Conservation (phyloP, 148 eudicot genomes). For the Chenopodium formosanum region DNA sequence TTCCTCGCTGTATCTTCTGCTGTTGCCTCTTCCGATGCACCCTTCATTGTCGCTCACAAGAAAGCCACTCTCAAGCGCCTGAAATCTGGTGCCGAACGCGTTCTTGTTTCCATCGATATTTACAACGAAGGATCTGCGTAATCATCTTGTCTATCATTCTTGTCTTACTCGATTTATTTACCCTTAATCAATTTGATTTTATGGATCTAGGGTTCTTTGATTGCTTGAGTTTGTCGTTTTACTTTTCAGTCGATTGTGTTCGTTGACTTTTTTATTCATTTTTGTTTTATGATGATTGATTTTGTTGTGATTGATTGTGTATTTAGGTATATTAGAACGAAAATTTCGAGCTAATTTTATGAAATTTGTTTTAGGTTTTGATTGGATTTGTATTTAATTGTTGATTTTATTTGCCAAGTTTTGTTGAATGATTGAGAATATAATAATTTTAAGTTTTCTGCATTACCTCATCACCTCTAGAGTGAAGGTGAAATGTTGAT, state of each 20-base stretch:
- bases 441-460: background rate
- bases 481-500: background rate
- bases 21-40: slow-evolving; percentile 51
- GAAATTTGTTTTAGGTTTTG: background rate
- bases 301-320: background rate
- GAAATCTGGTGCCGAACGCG: slow-evolving; percentile 75
- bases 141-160: background rate
- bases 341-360: background rate
- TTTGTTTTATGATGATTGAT: background rate
- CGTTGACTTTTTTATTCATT: background rate
- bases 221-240: slow-evolving; percentile 10
- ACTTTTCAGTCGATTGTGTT: background rate
- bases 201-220: background rate
- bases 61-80: slow-evolving; percentile 68
- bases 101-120: slow-evolving; percentile 75
- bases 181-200: background rate
- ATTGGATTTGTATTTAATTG: background rate
- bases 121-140: slow-evolving; percentile 92
- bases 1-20: background rate
- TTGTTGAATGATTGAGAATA: background rate
- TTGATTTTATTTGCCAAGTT: background rate
- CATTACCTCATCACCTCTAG: background rate
- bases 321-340: background rate
- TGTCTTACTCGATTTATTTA: background rate
- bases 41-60: slow-evolving; percentile 89